phyloP scores from a whole-genome alignment of 2,329 filamentous ascomycete genomes.

The Teratosphaeriaceae sp. region DNA sequence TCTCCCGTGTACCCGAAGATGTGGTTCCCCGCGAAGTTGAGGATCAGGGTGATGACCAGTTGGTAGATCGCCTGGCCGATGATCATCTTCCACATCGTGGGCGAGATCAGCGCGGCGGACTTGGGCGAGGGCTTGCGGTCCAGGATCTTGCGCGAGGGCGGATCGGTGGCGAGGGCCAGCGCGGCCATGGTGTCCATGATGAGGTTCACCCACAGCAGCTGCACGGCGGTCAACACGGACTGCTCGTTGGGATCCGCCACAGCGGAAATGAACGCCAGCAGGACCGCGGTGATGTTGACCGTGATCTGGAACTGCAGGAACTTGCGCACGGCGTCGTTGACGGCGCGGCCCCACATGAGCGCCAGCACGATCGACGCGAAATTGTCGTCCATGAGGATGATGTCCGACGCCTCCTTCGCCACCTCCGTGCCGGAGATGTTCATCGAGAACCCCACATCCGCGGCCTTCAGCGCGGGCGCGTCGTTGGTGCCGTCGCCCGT shows the following conservation, averaged over 20 bases:
- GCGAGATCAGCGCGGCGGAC: conserved; percentile 68
- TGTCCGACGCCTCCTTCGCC: conserved; percentile 91
- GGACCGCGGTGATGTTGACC: conserved; percentile 97
- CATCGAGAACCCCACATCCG: conserved; percentile 98
- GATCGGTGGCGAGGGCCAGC: conserved; percentile 80
- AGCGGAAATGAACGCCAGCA: conserved; percentile 96
- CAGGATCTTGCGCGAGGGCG: conserved; percentile 74
- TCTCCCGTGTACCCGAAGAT: conserved; percentile 54
- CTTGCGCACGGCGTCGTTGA: conserved; percentile 99
- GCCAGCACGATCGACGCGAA: conserved; percentile 96
- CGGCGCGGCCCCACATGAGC: conserved; percentile 93
- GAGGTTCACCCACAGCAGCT: conserved; percentile 97
- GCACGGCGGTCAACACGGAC: conserved; percentile 93
- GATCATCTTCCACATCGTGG: conserved; percentile 99
- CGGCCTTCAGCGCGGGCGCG: conserved; percentile 94
- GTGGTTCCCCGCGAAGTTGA: conserved; percentile 65
- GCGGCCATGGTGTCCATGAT: conserved; percentile 80
- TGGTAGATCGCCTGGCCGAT: conserved; percentile 88
- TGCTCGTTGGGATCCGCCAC: conserved; percentile 95
- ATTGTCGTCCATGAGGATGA: conserved; percentile 98
- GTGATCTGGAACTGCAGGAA: conserved; percentile 99
- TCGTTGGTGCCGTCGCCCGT: conserved; percentile 99
- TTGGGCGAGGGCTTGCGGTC: conserved; percentile 73
- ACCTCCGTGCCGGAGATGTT: conserved; percentile 97
- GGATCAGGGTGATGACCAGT: conserved; percentile 67